Evolutionary conservation across 169 alveolate genomes (phyloP).

Genomic region (Toxoplasma gondii): DNA sequence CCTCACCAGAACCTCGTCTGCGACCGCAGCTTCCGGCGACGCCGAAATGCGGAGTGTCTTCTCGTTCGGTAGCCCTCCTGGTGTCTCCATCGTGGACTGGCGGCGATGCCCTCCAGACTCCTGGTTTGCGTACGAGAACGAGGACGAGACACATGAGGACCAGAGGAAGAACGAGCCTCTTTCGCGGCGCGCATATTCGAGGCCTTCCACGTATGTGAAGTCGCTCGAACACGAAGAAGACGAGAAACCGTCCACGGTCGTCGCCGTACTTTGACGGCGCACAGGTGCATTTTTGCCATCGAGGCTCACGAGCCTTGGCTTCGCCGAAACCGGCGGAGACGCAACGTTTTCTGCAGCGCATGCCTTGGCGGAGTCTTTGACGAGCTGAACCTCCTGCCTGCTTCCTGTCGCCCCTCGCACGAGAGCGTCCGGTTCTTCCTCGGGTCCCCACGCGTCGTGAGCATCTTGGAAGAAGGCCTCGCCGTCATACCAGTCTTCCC

Average conservation of each 20-base stretch:
- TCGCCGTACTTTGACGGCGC: not conserved
- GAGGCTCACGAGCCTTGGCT: no score
- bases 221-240: not conserved
- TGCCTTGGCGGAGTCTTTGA: no score
- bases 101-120: not conserved
- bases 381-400: not conserved
- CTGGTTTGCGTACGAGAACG: not conserved
- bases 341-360: no score
- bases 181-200: not conserved
- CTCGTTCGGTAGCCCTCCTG: not conserved
- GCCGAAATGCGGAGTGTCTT: not conserved
- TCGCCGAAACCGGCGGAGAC: no score
- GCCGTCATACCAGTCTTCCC: constrained; percentile 7
- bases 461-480: not conserved
- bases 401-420: not conserved
- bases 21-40: not conserved
- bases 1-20: not conserved
- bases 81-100: not conserved
- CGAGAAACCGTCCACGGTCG: not conserved
- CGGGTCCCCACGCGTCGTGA: not conserved
- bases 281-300: not conserved
- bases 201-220: not conserved
- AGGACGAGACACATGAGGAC: not conserved
- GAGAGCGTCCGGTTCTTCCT: not conserved
- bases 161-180: not conserved